Base-by-base conservation (phyloP, 2,329 filamentous ascomycete genomes). In the Tothia fuscella region DNA sequence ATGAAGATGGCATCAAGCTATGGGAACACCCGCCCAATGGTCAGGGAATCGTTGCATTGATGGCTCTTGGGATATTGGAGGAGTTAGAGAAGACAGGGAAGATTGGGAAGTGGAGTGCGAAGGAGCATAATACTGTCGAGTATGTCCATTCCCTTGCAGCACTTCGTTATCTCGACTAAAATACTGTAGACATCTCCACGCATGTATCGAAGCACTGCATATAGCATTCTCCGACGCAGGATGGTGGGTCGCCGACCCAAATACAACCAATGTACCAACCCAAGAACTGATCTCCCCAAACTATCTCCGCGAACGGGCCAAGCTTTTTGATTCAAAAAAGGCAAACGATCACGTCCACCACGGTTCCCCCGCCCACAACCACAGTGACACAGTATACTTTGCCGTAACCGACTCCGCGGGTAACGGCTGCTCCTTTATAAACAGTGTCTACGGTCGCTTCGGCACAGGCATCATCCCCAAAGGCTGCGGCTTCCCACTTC, bases 21-120 rank as follows among this genome's bases (percentile, higher is more conserved):
- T 96, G 89, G 89, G 91, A 98, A 56, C 89, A 96, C 56, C 88
- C 89, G 26, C 91, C 91, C 6, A 96, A 96, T 53, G 88, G 91
- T 0, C 91, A 96, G 62, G 91, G 91, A 2, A 88, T 96, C 49
- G 84, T 96, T 2, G 91, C 91, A 0, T 67, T 96, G 24, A 94
- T 96, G 80, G 84, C 91, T 0, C 68, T 98, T 1, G 91, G 91
- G 1, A 93, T 96, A 49, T 68, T 98, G 37, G 80, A 95, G 57
- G 78, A 88, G 56, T 71, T 96, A 1, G 85, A 94, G 60, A 75
- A 77, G 45, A 66, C 71, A 13, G 81, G 80, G 29, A 77, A 77
- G 52, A 86, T 96, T 45, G 78, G 81, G 0, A 71, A 67, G 1
- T 94, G 91, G 60, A 62, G 59, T 0, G 61, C 72, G 1, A 63